Base-by-base conservation (phyloP, 352 stramenopile species). In the Phytophthora nicotianae region DNA sequence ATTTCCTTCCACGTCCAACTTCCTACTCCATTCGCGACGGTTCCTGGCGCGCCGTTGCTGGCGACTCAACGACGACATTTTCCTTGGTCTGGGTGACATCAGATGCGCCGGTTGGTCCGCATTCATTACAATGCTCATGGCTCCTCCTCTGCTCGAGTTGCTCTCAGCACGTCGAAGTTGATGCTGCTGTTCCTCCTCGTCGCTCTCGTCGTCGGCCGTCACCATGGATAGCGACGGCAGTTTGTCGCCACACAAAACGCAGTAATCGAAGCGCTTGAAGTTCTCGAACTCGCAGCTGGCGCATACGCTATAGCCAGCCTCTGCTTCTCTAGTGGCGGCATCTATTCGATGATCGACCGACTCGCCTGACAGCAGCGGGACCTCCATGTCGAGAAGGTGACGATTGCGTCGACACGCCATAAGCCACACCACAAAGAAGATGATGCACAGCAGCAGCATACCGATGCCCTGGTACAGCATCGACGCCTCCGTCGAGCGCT, bases 211-310 rank as follows among this genome's bases (percentile, higher is more conserved):
- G n/a, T 70, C 68, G 17, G 27, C 65, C 33, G 59, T 73, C 16
- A 26, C 38, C 4, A 58, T 54, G 19, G 71, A 69, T 45, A 72
- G 45, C 16, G 60, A 50, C 17, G 46, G 43, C 19, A 89, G 63
- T 26, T 81, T 81, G 33, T 88, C 78, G 26, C 83, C 83, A 45
- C 83, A 92, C 10, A 90, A 59, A 16, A 75, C 76, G 56, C 83
- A 92, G 60, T 87, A 72, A 23, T 74, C 63, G 55, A 86, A 82
- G 42, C 79, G 75, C 53, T 73, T 82, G 68, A 92, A 92, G 69
- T 92, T 92, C 45, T 90, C 83, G 56, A 92, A 92, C 20, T 65
- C 75, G 40, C 83, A 92, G 17, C 65, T 79, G 0, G 46, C 17
- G 54, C 83, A 92, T 0, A 71, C 53, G 2, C 53, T 72, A 42